phyloP scores from a whole-genome alignment of 768 basidiomycete genomes.

The Pholiota molesta region DNA sequence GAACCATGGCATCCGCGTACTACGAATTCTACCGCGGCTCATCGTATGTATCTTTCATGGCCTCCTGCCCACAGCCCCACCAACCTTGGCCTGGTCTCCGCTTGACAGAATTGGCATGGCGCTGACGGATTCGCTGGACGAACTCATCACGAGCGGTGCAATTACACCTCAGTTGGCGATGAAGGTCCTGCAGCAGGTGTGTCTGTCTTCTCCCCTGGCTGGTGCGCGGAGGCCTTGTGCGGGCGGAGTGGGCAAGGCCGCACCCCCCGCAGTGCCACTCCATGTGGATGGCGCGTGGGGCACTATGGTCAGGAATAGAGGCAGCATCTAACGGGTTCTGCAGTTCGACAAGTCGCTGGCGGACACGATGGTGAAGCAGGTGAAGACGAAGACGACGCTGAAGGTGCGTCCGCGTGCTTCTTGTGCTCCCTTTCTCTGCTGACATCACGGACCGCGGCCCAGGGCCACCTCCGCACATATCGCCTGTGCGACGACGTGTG shows the following conservation, averaged over 20 bases:
- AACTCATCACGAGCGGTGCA: conserved; percentile 94
- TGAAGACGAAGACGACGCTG: conserved; percentile 92
- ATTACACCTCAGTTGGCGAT: conserved; percentile 99
- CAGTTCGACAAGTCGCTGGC: conserved; percentile 97
- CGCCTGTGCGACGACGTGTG: conserved; percentile 95
- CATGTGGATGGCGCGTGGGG: neutral
- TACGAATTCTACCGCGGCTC: conserved; percentile 94
- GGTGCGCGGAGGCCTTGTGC: conserved; percentile 1
- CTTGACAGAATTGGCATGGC: conserved; percentile 88
- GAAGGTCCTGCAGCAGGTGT: conserved; percentile 96
- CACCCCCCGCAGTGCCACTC: neutral
- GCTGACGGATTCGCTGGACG: conserved; percentile 96
- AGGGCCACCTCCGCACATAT: conserved; percentile 91
- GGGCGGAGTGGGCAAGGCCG: neutral
- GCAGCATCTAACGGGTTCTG: conserved; percentile 10
- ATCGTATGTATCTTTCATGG: conserved; percentile 59
- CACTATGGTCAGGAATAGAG: neutral
- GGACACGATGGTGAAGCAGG: conserved; percentile 89
- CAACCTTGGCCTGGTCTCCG: neutral
- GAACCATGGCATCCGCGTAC: conserved; percentile 76
- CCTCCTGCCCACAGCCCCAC: neutral
- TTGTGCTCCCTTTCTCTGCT: neutral
- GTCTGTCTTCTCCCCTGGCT: conserved; percentile 21
- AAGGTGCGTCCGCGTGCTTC: conserved; percentile 58
- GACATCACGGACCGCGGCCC: too few species aligned